Evolutionary conservation across 179 eudicot genomes (phyloP).

Genomic region (Gypsophila paniculata): DNA sequence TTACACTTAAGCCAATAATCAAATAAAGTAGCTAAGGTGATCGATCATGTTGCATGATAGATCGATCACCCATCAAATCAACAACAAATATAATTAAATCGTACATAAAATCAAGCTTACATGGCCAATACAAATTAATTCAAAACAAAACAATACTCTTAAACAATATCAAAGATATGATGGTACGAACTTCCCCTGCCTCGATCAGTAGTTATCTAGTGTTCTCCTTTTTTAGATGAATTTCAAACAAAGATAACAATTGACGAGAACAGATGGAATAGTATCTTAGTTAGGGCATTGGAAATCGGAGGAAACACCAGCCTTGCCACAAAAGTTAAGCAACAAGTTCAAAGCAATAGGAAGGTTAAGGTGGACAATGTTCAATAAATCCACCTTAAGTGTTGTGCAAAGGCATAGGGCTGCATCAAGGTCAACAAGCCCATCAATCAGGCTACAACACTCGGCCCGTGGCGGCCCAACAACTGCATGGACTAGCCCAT

Average conservation of each 20-base stretch:
- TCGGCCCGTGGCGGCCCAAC: slow-evolving; percentile 10
- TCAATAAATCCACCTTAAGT: neutral
- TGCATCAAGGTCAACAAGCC: slow-evolving; percentile 13
- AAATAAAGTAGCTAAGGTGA: neutral
- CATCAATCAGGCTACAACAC: slow-evolving; percentile 10
- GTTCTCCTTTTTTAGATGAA: no score
- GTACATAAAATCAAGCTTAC: neutral
- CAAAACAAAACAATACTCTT: neutral
- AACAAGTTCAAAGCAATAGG: neutral
- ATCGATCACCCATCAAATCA: slow-evolving; percentile 4
- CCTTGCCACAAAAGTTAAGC: slow-evolving; percentile 14
- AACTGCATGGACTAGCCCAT: slow-evolving; percentile 8
- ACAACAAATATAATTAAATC: neutral
- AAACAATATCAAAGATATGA: no score
- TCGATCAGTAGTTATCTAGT: no score
- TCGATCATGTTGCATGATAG: neutral
- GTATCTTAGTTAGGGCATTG: slow-evolving; percentile 15
- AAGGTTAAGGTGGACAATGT: neutral
- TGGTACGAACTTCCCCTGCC: no score
- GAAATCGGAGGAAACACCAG: slow-evolving; percentile 9
- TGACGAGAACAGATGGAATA: neutral
- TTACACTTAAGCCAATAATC: neutral
- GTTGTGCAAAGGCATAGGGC: slow-evolving; percentile 17
- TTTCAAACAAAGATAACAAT: no score
- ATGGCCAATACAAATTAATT: neutral